A percentile compares a stretch with the other conserved stretches of the same genome.
Evolutionary conservation across 108 stramenopile genomes (phyloP).

Genomic region (Cyclotella baltica): DNA sequence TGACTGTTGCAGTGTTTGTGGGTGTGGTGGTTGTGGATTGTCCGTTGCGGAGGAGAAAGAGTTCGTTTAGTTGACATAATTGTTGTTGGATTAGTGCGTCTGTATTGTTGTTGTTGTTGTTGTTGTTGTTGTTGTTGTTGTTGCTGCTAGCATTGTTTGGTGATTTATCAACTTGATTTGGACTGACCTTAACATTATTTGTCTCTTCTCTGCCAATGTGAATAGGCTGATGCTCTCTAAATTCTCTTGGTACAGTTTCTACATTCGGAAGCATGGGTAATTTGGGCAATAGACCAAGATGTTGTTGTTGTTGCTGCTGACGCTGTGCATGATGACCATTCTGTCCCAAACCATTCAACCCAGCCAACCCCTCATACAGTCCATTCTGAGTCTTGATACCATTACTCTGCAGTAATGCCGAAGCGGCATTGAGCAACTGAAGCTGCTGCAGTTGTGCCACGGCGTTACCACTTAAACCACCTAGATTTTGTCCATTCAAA

Average conservation of each 20-base stretch:
- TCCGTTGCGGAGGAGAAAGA: slow-evolving; percentile 22
- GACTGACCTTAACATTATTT: not conserved
- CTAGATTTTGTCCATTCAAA: too few relatives aligned
- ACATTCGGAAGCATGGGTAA: slow-evolving; percentile 15
- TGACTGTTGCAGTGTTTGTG: not conserved
- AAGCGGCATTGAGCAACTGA: slow-evolving; percentile 41
- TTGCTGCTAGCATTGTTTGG: too few relatives aligned
- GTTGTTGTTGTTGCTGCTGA: not conserved
- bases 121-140: not conserved
- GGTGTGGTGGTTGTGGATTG: not conserved
- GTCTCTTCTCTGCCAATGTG: not conserved
- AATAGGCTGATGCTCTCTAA: slow-evolving; percentile 2
- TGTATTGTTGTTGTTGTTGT: slow-evolving; percentile 10
- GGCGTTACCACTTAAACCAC: not conserved
- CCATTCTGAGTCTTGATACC: not conserved
- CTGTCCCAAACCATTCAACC: not conserved
- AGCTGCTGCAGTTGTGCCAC: slow-evolving; percentile 24
- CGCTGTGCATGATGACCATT: not conserved
- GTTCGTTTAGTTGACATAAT: slow-evolving; percentile 43
- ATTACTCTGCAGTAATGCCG: slow-evolving; percentile 40
- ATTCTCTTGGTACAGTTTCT: slow-evolving; percentile 5
- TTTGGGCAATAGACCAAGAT: not conserved
- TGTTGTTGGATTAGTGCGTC: slow-evolving; percentile 47
- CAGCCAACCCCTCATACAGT: not conserved
- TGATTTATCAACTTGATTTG: not conserved